phyloP scores from a whole-genome alignment of 805 yeast species.

The Suhomyces vadensis region DNA sequence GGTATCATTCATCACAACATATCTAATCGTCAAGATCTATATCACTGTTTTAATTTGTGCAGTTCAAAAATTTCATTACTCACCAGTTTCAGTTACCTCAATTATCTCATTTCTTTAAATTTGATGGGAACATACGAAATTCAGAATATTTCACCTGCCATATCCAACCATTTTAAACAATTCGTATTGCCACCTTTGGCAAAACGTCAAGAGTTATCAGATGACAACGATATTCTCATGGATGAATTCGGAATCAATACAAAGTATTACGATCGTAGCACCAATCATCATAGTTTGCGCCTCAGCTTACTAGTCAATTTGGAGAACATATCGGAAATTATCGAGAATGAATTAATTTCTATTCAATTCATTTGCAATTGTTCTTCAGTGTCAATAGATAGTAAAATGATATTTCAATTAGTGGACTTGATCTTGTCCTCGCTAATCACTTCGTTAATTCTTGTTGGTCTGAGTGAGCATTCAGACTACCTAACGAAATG shows the following conservation, averaged over 20 bases:
- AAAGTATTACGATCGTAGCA: neutral
- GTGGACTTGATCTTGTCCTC: conserved; percentile 20
- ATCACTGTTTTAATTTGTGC: conserved; percentile 17
- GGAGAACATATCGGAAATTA: conserved; percentile 7
- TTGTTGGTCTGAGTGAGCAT: conserved; percentile 7
- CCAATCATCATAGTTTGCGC: conserved; percentile 8
- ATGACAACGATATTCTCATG: neutral
- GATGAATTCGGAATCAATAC: conserved; percentile 11
- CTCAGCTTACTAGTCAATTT: conserved; percentile 12
- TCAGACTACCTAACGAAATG: conserved; percentile 1
- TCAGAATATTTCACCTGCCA: conserved; percentile 13
- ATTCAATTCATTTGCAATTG: conserved; percentile 9
- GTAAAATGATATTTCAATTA: conserved; percentile 14
- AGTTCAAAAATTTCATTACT: conserved; percentile 24
- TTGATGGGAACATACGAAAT: conserved; percentile 11
- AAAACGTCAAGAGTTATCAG: conserved; percentile 23
- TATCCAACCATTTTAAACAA: conserved; percentile 16
- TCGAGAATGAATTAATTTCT: conserved; percentile 19
- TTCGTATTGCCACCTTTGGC: conserved; percentile 33
- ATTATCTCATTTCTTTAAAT: conserved; percentile 18
- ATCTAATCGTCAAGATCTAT: neutral
- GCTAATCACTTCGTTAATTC: conserved; percentile 15
- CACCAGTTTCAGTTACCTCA: conserved; percentile 17
- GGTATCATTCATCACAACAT: neutral
- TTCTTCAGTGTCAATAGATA: conserved; percentile 8